phyloP scores from a whole-genome alignment of 2,329 filamentous ascomycete genomes.

The Colletotrichum tropicale region DNA sequence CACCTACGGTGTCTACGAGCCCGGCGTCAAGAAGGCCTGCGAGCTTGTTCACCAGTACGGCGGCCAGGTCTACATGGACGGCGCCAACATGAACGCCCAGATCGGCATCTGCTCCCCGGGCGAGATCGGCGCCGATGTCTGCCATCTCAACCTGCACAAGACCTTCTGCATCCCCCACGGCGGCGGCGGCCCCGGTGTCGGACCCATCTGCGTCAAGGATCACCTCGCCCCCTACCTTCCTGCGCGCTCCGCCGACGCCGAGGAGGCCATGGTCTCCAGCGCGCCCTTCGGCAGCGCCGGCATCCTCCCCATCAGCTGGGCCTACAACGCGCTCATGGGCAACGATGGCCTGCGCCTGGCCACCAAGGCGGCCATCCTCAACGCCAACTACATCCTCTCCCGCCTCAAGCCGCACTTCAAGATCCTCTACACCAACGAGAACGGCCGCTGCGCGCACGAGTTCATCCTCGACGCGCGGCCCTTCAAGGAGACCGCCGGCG shows the following conservation, averaged over 20 bases:
- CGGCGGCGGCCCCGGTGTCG: conserved; percentile 90
- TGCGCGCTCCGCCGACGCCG: conserved; percentile 40
- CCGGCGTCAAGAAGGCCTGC: conserved; percentile 83
- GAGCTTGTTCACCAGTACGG: conserved; percentile 85
- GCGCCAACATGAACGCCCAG: conserved; percentile 98
- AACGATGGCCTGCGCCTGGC: conserved; percentile 82
- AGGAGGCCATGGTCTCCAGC: conserved; percentile 71
- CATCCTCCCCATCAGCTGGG: conserved; percentile 93
- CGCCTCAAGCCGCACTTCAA: conserved; percentile 85
- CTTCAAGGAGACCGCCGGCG: conserved; percentile 81
- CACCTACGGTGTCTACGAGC: conserved; percentile 95
- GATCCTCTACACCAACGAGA: conserved; percentile 91
- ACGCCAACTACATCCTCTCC: conserved; percentile 95
- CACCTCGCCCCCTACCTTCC: conserved; percentile 81
- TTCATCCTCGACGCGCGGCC: conserved; percentile 91
- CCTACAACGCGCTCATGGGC: conserved; percentile 95
- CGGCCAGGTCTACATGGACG: conserved; percentile 98
- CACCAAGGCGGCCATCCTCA: conserved; percentile 91
- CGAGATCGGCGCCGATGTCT: conserved; percentile 94
- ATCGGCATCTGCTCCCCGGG: conserved; percentile 94
- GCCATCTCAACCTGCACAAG: conserved; percentile 97
- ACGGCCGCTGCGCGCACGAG: conserved; percentile 91
- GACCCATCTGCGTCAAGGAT: conserved; percentile 88
- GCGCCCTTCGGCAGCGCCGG: conserved; percentile 87
- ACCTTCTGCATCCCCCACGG: conserved; percentile 98